These are phyloP conservation scores for Terana coerulea DNA, from an alignment of 768 basidiomycete species.

Conservation along the genomic window DNA sequence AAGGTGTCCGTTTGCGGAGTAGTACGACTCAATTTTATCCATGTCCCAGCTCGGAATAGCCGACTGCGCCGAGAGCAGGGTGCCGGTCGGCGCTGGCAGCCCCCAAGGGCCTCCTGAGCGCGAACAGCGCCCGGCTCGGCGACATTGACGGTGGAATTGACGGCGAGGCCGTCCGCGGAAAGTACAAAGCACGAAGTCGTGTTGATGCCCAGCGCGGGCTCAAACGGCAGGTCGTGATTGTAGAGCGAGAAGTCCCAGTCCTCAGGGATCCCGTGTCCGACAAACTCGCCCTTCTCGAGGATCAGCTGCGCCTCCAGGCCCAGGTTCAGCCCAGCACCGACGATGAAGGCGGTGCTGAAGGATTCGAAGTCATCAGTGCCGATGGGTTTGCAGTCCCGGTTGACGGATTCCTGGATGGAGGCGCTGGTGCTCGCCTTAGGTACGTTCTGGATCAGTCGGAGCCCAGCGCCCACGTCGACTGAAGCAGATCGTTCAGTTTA, in stretches of 20 bases:
- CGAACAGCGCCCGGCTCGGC: neutral
- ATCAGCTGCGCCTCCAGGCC: conserved; percentile 2
- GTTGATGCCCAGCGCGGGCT: conserved; percentile 2
- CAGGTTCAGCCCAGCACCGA: conserved; percentile 1
- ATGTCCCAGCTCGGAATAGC: conserved; percentile 11
- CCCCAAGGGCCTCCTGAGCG: neutral
- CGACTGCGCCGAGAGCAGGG: conserved; percentile 2
- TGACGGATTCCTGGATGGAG: neutral
- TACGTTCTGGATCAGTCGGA: neutral
- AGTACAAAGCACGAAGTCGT: conserved; percentile 5
- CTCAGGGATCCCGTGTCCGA: neutral
- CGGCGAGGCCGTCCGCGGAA: neutral
- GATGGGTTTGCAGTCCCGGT: conserved; percentile 6
- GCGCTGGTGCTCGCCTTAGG: conserved; percentile 5
- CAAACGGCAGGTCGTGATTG: neutral
- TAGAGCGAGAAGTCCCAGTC: neutral
- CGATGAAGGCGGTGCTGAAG: conserved; percentile 6
- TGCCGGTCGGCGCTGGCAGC: conserved; percentile 5
- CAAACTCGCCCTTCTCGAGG: neutral
- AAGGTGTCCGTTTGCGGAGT: conserved; percentile 9
- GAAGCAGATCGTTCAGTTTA: no score
- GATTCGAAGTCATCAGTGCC: conserved; percentile 11
- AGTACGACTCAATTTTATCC: conserved; percentile 11
- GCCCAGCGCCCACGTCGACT: conserved; percentile 1
- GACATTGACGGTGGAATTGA: neutral